phyloP scores from a whole-genome alignment of 345 rosid genomes.

The Brassica napus region Da-Ae NC_063441.1:5194001-5194500 shows the following conservation, averaged over 20 bases:
- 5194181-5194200: not conserved
- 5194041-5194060: slow-evolving; percentile 96
- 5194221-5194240: not conserved
- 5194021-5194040: slow-evolving; percentile 93
- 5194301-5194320: not conserved
- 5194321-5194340: not conserved
- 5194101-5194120: slow-evolving; percentile 97
- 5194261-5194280: not conserved
- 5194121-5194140: slow-evolving; percentile 93
- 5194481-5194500: slow-evolving; percentile 88
- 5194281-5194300: not conserved
- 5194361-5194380: not conserved
- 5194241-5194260: not conserved
- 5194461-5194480: slow-evolving; percentile 98
- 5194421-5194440: slow-evolving; percentile 99
- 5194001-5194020: slow-evolving; percentile 90
- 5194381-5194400: slow-evolving; percentile 49
- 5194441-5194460: slow-evolving; percentile 92
- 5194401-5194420: slow-evolving; percentile 98
- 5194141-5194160: slow-evolving; percentile 47
- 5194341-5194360: not conserved
- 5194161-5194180: not conserved
- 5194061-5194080: slow-evolving; percentile 97
- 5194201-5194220: not conserved
- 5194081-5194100: slow-evolving; percentile 96